Evolutionary conservation across 176 grass and related monocot genomes (phyloP), one percentile per base, ranked within the genome.

Genomic region (Aegilops sharonensis): DNA sequence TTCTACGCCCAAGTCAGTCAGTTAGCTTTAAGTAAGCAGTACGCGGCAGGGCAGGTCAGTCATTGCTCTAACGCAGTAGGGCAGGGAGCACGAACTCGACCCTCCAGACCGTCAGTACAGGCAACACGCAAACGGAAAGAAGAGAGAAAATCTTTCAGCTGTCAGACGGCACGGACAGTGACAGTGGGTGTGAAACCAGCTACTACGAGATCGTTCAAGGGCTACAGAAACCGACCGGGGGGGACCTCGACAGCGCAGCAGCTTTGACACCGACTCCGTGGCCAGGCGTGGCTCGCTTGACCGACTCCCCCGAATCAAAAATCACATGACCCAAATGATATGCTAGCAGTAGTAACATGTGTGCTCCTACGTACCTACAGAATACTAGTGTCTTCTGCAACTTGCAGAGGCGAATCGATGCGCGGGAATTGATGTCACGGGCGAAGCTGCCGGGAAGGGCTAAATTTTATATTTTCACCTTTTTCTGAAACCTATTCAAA

Each of bases 1-100:
- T 73, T 83, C 73, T 77, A 83, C 66, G 64, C 25, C 69, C 30
- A 42, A 47, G 78, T 74, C 89, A 74, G 72, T 11, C 30, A 5
- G 72, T 17, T 29, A 17, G 45, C 73, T 74, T 87, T 83, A 80
- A 90, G 89, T 90, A 18, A 35, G 75, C 80, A 67, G 80, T 68
- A 87, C 75, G 89, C 59, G 1, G 35, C 6, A 36, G 5, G 31
- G 31, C 74, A 66, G 9, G 17, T 27, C 10, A 37, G 64, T 52
- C 60, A 43, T 11, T 56, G 11, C 78, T 23, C 63, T 7, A 6
- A 0, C 3, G 30, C 18, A 13, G 36, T 57, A 72, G 69, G 37
- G 37, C 37, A 59, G 17, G 11, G 63, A 62, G 3, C 68, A 47
- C 47, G 12, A 52, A 57, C 15, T 27, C 36, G 17, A 7, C 6